Base-by-base conservation (phyloP, 345 rosid species). In the Syzygium oleosum region DNA sequence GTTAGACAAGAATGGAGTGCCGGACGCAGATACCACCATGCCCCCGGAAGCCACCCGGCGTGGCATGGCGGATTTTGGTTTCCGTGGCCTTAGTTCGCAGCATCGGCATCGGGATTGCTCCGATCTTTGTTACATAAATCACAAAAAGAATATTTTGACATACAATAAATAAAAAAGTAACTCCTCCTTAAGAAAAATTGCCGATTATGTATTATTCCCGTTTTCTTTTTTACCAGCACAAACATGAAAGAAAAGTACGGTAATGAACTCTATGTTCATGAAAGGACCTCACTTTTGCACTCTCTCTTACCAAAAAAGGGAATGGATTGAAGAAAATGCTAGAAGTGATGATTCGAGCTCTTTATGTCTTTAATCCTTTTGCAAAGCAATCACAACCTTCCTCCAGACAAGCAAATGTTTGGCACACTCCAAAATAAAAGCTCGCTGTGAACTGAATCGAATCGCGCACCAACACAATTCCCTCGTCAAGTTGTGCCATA, bases 401-500 rank as follows among this genome's bases (percentile, higher is more conserved):
- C 96, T 93, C 91, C 91, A 95, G 51, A 94, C 98, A 5, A 94
- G 98, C 88, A 97, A 96, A 87, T 95, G 98, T 93, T 88, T 97
- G 84, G 97, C 98, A 51, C 94, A 95, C 92, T 94, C 98, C 84
- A 96, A 96, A 89, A 91, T 97, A 90, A 97, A 96, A 4, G 89
- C 98, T 98, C 22, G 97, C 95, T 23, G 99, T 95, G 85, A 97
- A 97, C 90, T 97, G 94, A 92, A 92, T 97, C 4, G 97, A 97
- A 89, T 96, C 95, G 11, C 97, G 94, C 85, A 98, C 98, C 49
- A 96, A 96, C 91, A 98, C 1, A 95, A 96, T 6, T 96, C 92
- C 16, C 98, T 96, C 46, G 95, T 97, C 84, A 94, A 95, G 73
- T 95, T 97, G 91, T 96, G 97, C 89, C 98, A 92, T 89, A 94